Evolutionary conservation across 2,329 filamentous ascomycete genomes (phyloP).

Genomic region (Pyrenochaeta sp.): DNA sequence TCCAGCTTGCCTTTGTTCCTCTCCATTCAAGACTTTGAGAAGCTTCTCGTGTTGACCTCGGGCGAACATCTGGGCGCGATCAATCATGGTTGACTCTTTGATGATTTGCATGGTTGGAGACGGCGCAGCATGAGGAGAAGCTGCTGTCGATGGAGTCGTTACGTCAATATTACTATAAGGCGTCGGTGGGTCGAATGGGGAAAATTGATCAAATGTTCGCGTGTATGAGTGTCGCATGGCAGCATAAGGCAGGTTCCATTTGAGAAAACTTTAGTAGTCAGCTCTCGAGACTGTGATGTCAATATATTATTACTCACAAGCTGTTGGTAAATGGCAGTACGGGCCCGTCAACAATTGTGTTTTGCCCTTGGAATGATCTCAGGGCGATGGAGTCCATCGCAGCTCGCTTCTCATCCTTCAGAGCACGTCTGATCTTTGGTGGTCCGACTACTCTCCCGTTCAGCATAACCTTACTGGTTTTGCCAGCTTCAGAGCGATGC

Average conservation of each 20-base stretch:
- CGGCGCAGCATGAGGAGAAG: conserved; percentile 27
- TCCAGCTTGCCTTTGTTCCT: conserved; percentile 30
- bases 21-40: conserved; percentile 25
- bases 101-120: conserved; percentile 27
- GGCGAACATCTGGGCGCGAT: conserved; percentile 35
- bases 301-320: conserved; percentile 17
- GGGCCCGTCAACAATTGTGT: not conserved
- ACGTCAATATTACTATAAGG: conserved; percentile 31
- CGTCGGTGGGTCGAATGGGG: conserved; percentile 20
- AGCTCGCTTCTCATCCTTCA: conserved; percentile 25
- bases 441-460: conserved; percentile 34
- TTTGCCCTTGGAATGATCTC: conserved; percentile 8
- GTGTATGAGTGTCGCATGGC: conserved; percentile 8
- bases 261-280: conserved; percentile 25
- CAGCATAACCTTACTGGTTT: conserved; percentile 19
- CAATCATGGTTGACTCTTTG: conserved; percentile 20
- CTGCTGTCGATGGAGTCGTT: conserved; percentile 18
- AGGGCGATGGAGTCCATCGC: too few species aligned
- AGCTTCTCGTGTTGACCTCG: conserved; percentile 35
- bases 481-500: conserved; percentile 21
- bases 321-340: conserved; percentile 19
- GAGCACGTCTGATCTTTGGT: conserved; percentile 33
- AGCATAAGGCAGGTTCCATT: conserved; percentile 37
- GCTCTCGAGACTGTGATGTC: not conserved
- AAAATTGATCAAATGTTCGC: conserved; percentile 14